phyloP scores from a whole-genome alignment of 2,329 filamentous ascomycete species.

The Neonectria neomacrospora region DNA sequence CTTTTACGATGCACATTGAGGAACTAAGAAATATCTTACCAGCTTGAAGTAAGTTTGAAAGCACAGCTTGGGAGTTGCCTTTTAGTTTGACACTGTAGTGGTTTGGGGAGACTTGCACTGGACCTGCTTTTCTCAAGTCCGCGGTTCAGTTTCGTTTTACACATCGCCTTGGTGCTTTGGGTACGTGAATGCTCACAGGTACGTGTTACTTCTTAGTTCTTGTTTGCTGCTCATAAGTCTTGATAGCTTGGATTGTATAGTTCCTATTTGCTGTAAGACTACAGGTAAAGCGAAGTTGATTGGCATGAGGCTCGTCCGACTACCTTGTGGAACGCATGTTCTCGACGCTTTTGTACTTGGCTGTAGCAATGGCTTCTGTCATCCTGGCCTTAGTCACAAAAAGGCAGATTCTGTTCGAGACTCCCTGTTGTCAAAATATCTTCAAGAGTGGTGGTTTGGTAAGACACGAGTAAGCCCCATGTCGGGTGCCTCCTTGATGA shows the following conservation, averaged over 20 bases:
- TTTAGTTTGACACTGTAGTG: neutral
- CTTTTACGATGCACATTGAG: constrained; percentile 27
- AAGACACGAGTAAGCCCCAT: too few relatives aligned
- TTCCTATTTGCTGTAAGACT: neutral
- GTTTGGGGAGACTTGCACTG: neutral
- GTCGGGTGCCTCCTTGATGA: too few relatives aligned
- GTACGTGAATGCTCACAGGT: too few relatives aligned
- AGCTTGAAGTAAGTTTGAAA: constrained; percentile 19
- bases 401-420: too few relatives aligned
- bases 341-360: neutral
- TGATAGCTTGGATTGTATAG: neutral
- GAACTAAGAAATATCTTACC: constrained; percentile 8
- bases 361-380: neutral
- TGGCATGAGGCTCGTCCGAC: neutral
- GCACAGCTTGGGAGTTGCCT: neutral
- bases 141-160: neutral
- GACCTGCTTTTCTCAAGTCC: too few relatives aligned
- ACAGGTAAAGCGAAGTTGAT: neutral
- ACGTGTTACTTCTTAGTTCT: neutral
- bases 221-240: neutral
- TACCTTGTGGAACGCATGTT: neutral
- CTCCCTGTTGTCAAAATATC: too few relatives aligned
- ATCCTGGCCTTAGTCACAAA: too few relatives aligned
- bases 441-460: too few relatives aligned
- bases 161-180: fast-evolving